phyloP scores from a whole-genome alignment of 2,329 filamentous ascomycete species.

The Pyrenophora seminiperda region DNA sequence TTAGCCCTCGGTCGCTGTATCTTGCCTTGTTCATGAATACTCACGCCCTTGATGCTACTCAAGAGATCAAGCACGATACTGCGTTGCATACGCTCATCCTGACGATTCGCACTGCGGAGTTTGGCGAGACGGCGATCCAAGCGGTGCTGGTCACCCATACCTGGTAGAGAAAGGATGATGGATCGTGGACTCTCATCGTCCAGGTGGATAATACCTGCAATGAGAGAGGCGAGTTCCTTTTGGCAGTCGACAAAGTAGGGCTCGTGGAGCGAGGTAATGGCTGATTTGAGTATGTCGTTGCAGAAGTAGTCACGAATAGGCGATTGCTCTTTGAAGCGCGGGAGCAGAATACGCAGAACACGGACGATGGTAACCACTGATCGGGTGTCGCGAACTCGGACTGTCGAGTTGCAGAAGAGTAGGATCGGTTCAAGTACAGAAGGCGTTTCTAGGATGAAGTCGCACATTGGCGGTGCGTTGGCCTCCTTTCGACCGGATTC shows the following conservation, averaged over 20 bases:
- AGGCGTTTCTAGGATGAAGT: constrained; percentile 79
- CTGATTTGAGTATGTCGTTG: constrained; percentile 84
- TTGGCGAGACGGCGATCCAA: constrained; percentile 61
- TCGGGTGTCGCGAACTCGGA: constrained; percentile 86
- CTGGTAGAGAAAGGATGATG: constrained; percentile 80
- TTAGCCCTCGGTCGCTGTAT: constrained; percentile 56
- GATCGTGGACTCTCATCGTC: constrained; percentile 75
- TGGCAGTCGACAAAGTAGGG: constrained; percentile 97
- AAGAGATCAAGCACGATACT: constrained; percentile 82
- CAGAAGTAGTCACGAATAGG: constrained; percentile 86
- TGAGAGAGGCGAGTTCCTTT: constrained; percentile 85
- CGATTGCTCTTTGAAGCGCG: constrained; percentile 68
- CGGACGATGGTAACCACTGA: constrained; percentile 85
- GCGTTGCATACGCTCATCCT: constrained; percentile 74
- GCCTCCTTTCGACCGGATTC: constrained; percentile 43
- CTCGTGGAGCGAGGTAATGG: constrained; percentile 88
- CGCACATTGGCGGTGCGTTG: constrained; percentile 68
- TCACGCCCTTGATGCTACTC: constrained; percentile 84
- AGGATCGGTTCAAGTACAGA: constrained; percentile 85
- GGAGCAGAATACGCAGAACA: constrained; percentile 83
- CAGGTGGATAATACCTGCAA: constrained; percentile 80
- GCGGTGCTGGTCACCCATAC: constrained; percentile 67
- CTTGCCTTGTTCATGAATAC: constrained; percentile 91
- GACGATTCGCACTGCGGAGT: constrained; percentile 52
- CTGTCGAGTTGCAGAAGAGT: constrained; percentile 86